A percentile compares a stretch with the other conserved stretches of the same genome.
These are phyloP conservation scores for Dysphania ambrosioides DNA, from an alignment of 148 eudicot species.

Conservation along the genomic window DNA sequence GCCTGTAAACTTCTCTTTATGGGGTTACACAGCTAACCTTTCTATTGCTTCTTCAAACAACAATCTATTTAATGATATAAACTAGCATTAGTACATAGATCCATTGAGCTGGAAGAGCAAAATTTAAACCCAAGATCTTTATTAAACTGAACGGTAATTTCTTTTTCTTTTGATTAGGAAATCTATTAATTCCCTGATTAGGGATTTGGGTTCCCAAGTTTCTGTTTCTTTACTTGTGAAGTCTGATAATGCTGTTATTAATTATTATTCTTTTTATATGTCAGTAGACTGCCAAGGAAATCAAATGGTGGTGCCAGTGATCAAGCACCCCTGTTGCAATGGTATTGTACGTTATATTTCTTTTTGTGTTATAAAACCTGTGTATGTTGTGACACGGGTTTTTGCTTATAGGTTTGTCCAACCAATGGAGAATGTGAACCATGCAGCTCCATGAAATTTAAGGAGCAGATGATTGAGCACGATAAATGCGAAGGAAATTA, in stretches of 20 bases:
- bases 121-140: not conserved
- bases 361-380: not conserved
- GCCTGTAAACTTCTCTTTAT: not conserved
- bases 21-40: not conserved
- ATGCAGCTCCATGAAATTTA: conserved; percentile 12
- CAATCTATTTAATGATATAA: not conserved
- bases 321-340: conserved; percentile 21
- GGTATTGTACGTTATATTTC: conserved; percentile 26
- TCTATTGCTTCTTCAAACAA: not conserved
- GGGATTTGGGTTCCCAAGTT: not conserved
- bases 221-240: not conserved
- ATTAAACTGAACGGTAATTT: too few relatives aligned
- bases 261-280: conserved; percentile 3
- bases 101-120: not conserved
- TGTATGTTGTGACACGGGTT: conserved; percentile 2
- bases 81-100: not conserved
- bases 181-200: too few relatives aligned
- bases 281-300: conserved; percentile 30
- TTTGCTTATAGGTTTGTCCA: conserved; percentile 29
- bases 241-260: conserved; percentile 19
- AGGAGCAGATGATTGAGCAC: conserved; percentile 24
- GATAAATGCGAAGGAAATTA: conserved; percentile 17
- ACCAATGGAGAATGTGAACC: conserved; percentile 16
- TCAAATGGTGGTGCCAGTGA: conserved; percentile 21
- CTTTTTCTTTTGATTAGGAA: too few relatives aligned